Base-by-base conservation (phyloP, 179 eudicot species). In the Vitellaria paradoxa region DNA sequence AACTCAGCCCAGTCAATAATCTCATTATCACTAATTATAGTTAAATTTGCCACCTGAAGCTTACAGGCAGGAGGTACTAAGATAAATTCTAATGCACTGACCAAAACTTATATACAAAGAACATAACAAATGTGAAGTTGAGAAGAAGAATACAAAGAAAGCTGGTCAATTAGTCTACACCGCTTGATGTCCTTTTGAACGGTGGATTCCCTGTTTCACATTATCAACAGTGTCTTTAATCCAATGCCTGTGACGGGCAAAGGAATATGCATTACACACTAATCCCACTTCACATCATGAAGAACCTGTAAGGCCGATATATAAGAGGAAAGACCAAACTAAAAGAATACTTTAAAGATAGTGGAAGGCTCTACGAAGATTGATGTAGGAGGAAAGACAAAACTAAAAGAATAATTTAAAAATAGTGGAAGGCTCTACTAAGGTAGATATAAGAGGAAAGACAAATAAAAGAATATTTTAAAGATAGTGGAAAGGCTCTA, bases 251-350 rank as follows among this genome's bases (percentile, higher is more conserved):
- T 9, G 26, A 42, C 26, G 71, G 53, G 12, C 18, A 15, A 65
- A 37, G 40, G 20, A 40, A 65, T 17, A 67, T 67, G 4, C 9
- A 45, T n/a, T 9, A 6, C 71, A 45, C 53, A 67, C 47, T 20
- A 68, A 46, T 50, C 21, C 72, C 72, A 68, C 55, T 68, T 68
- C 30, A 68, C 55, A 45, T 46, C 55, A 45, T 68, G 45, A 68
- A 30, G 37, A 30, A 30, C 37, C 37, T 30, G 2, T 30, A 30
- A 30, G 37, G 37, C 2, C 37, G 2, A 30, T 30, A 30, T 45
- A 46, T 45, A 46, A 45, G 26, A 68, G 55, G 72, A 30, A 68
- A 68, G 52, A 26, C 21, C 30, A 68, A 68, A 68, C n/a, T 68
- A 68, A 46, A 20, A 13, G 46, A 68, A 45, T 68, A n/a, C 23